Evolutionary conservation across 2,329 filamentous ascomycete species (phyloP), one percentile per base, ranked within the genome.

Genomic region (Trichoderma atroviride): DNA sequence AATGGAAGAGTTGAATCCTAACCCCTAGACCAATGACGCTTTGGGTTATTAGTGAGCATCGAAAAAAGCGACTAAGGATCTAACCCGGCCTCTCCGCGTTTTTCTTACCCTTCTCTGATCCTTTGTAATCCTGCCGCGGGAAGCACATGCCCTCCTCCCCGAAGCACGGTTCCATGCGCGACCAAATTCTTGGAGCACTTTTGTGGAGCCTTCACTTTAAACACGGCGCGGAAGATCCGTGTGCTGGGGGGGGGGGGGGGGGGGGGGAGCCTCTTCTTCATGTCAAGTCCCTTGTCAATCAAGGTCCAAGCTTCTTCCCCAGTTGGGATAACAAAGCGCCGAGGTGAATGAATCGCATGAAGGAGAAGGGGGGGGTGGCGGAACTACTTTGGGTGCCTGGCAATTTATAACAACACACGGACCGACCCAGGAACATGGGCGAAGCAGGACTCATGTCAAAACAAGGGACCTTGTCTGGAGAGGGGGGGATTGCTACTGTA

Each of bases 1-100:
- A 56, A 68, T 68, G 66, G 66, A 68, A 68, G 66, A 68, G 66
- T 68, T 68, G 66, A 68, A 68, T 68, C 66, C 66, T 68, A 68
- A 68, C 66, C 66, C 66, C 66, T 68, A 68, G 66, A 68, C 66
- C 66, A 68, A 68, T 68, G 66, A 68, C 66, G 66, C 66, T 24
- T 62, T 68, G 10, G n/a, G 14, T 13, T 22, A 14, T 35, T 35
- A 33, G 11, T 31, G 22, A 2, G n/a, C 10, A 16, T 14, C 11
- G 0, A 37, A 62, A 62, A 56, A 9, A 55, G 31, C 43, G 47
- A 47, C 56, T 68, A 68, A 62, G 57, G 56, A 29, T 24, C 22
- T 27, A 29, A 37, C 64, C 65, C 43, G n/a, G 43, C 9, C 40
- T 43, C 22, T 27, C 33, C 14, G 33, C 37, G 24, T 14, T n/a